A percentile compares a stretch with the other conserved stretches of the same genome.
These are phyloP conservation scores for Salix arbutifolia DNA, from an alignment of 345 rosid genomes.

Conservation along the genomic window DNA sequence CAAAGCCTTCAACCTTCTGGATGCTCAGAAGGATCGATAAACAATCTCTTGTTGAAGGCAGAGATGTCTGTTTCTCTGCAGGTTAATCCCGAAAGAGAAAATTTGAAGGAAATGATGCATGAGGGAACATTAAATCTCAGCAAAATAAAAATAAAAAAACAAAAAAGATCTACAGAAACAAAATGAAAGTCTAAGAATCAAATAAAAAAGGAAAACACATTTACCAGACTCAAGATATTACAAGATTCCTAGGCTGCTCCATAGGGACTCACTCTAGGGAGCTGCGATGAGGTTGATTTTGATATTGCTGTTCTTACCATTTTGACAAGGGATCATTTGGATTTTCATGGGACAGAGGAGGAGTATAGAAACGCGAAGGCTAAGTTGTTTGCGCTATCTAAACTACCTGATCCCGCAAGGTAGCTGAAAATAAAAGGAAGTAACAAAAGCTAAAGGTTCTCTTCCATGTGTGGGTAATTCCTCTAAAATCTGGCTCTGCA, in stretches of 20 bases:
- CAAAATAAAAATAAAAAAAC: neutral
- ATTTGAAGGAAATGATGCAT: neutral
- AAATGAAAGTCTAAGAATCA: neutral
- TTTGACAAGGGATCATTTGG: slow-evolving; percentile 49
- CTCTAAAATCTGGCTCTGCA: neutral
- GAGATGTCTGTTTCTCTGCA: slow-evolving; percentile 18
- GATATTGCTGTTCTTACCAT: slow-evolving; percentile 87
- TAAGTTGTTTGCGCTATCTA: slow-evolving; percentile 77
- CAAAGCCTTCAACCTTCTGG: slow-evolving; percentile 22
- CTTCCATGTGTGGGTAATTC: neutral
- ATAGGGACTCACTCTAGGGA: slow-evolving; percentile 61
- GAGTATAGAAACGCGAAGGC: slow-evolving; percentile 78
- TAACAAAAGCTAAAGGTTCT: neutral
- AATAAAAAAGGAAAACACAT: neutral
- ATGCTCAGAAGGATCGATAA: slow-evolving; percentile 25
- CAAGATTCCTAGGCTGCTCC: slow-evolving; percentile 55
- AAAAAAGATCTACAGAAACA: neutral
- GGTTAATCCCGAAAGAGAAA: slow-evolving; percentile 37
- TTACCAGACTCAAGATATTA: slow-evolving; percentile 34
- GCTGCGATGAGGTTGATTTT: slow-evolving; percentile 74
- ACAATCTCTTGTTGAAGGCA: slow-evolving; percentile 17
- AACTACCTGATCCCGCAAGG: slow-evolving; percentile 77
- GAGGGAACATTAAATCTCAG: neutral
- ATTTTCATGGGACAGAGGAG: slow-evolving; percentile 68
- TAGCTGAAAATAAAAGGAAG: too few species aligned